Conservation (phyloP, 179 eudicot genomes). For the Gypsophila paniculata region DNA sequence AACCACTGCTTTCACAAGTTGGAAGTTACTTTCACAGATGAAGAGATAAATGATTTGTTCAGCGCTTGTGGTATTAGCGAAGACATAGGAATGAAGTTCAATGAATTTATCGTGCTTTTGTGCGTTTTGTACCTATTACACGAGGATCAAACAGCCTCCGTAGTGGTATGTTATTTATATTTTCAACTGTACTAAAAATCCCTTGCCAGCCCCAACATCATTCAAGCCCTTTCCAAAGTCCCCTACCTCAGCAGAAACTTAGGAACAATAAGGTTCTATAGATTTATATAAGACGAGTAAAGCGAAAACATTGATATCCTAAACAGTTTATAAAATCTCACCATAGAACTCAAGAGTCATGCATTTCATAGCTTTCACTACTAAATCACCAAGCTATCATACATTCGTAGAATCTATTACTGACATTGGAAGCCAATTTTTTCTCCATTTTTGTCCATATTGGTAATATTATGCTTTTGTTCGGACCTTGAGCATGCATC, state of each 20-base stretch:
- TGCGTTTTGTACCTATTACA: constrained; percentile 86
- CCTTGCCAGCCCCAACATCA: background rate
- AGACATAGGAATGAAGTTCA: constrained; percentile 63
- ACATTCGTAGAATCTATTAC: background rate
- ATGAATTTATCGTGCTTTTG: constrained; percentile 84
- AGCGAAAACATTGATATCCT: background rate
- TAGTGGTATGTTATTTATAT: constrained; percentile 37
- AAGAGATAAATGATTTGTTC: constrained; percentile 70
- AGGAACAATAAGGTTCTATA: background rate
- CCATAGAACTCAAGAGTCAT: background rate
- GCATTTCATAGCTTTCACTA: background rate
- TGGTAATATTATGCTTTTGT: background rate
- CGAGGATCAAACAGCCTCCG: constrained; percentile 42
- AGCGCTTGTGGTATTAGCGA: constrained; percentile 71
- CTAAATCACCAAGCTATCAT: constrained; percentile 1
- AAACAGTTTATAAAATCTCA: background rate
- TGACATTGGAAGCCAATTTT: background rate
- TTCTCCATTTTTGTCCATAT: background rate
- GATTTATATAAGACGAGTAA: background rate
- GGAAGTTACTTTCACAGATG: constrained; percentile 63
- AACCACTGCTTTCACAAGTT: constrained; percentile 59
- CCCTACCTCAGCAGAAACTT: background rate
- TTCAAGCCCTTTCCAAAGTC: too few relatives aligned
- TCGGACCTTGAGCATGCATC: background rate
- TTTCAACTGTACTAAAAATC: background rate